Conservation (phyloP, 2,329 filamentous ascomycete genomes). For the Macrophomina phaseolina region DNA sequence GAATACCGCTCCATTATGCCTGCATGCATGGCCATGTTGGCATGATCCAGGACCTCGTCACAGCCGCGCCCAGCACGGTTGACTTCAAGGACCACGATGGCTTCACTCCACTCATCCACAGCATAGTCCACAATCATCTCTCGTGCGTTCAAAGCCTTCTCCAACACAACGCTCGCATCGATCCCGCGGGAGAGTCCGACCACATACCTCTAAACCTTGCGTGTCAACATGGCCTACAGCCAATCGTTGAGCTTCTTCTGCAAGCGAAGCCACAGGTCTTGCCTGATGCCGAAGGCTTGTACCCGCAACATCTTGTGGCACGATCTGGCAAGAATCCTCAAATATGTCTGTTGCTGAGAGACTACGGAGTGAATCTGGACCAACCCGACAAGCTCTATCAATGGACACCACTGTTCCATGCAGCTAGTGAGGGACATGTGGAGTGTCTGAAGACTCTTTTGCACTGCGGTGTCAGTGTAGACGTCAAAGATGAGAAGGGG, state of each 20-base stretch:
- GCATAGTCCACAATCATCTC: constrained; percentile 86
- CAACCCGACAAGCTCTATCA: constrained; percentile 95
- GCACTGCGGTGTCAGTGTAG: constrained; percentile 76
- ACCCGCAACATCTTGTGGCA: constrained; percentile 95
- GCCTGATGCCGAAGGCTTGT: constrained; percentile 95
- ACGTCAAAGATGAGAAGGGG: constrained; percentile 87
- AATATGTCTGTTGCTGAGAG: constrained; percentile 78
- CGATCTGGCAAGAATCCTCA: constrained; percentile 82
- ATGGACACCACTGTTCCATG: constrained; percentile 96
- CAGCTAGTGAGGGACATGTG: constrained; percentile 93
- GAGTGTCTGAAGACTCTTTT: constrained; percentile 83
- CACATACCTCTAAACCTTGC: constrained; percentile 94
- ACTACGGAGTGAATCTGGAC: constrained; percentile 87
- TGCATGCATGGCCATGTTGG: constrained; percentile 91
- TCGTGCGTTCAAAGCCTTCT: constrained; percentile 81
- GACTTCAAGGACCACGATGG: constrained; percentile 94
- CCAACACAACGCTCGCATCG: constrained; percentile 78
- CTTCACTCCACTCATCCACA: constrained; percentile 93
- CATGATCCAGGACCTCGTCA: constrained; percentile 77
- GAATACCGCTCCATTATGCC: constrained; percentile 92
- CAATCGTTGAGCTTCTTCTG: constrained; percentile 84
- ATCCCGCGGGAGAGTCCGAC: constrained; percentile 83
- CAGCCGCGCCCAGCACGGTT: constrained; percentile 74
- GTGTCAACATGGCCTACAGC: constrained; percentile 87
- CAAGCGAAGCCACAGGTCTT: constrained; percentile 80